Evolutionary conservation across 441 rosid species (phyloP).

Genomic region (Syzygium syzygioides): DNA sequence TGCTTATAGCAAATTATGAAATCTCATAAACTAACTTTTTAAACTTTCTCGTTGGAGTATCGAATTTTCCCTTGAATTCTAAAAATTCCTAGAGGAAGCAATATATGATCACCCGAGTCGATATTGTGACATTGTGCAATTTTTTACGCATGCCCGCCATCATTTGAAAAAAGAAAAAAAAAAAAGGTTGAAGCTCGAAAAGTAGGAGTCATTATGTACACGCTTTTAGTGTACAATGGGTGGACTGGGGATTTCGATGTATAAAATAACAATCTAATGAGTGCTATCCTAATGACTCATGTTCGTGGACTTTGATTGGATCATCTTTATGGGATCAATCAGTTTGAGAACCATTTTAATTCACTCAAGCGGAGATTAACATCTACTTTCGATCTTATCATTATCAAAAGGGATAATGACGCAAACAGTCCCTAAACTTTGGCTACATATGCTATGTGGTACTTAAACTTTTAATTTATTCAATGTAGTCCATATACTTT

Average conservation of each 20-base stretch:
- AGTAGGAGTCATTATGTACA: not conserved
- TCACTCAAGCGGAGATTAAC: not conserved
- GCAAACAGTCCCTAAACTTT: no score
- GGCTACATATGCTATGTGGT: accelerated
- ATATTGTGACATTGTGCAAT: not conserved
- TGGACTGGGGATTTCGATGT: not conserved
- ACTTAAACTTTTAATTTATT: no score
- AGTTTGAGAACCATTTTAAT: not conserved
- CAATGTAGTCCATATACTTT: no score
- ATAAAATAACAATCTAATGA: not conserved
- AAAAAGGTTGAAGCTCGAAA: not conserved
- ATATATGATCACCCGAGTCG: not conserved
- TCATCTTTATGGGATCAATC: not conserved
- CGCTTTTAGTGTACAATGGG: not conserved
- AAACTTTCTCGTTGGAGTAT: not conserved
- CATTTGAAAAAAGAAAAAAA: not conserved
- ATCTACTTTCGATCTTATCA: no score
- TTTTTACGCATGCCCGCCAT: not conserved
- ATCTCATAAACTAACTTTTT: not conserved
- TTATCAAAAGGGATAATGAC: no score
- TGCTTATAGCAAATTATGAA: not conserved
- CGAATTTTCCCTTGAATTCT: not conserved
- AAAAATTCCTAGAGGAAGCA: not conserved
- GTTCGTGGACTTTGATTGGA: not conserved
- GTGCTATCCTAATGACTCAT: not conserved